Conservation (phyloP, 352 stramenopile species). For the Globisporangium spinosum region DNA sequence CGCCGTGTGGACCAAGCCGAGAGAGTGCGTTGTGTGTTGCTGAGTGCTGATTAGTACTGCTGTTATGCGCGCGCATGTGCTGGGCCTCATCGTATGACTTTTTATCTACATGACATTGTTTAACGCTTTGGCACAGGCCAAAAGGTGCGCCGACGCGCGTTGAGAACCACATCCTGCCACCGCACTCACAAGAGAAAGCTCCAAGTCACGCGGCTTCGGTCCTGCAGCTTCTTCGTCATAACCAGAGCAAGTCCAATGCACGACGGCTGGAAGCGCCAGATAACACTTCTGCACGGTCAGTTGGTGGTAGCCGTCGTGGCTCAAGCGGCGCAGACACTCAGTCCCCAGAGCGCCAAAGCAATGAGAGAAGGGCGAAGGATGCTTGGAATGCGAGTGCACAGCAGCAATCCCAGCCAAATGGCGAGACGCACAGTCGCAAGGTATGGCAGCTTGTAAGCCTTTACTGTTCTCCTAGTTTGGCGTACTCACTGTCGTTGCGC, state of each 20-base stretch:
- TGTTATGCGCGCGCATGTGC: too few species aligned
- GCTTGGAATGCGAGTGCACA: neutral
- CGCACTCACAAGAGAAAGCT: neutral
- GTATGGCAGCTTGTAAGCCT: neutral
- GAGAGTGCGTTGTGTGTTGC: conserved; percentile 16
- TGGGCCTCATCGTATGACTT: too few species aligned
- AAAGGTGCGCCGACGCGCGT: conserved; percentile 19
- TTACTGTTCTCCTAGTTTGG: too few species aligned
- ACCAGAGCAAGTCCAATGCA: neutral
- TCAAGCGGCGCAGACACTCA: neutral
- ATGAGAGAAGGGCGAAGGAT: neutral
- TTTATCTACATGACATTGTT: too few species aligned
- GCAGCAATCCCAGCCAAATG: neutral
- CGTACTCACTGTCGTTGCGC: neutral
- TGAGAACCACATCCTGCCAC: conserved; percentile 44
- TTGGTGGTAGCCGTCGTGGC: neutral
- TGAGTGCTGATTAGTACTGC: too few species aligned
- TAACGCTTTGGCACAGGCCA: neutral
- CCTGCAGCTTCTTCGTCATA: conserved; percentile 29
- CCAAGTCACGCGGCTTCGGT: conserved; percentile 31
- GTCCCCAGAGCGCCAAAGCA: neutral
- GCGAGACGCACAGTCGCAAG: neutral
- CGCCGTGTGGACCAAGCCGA: conserved; percentile 50
- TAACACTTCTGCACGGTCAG: neutral
- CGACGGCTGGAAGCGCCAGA: neutral